Percentiles rank a stretch among this genome's conserved stretches.
These are phyloP conservation scores for Fraxinus paxiana DNA, from an alignment of 305 asterid species.

Conservation along the genomic window DNA sequence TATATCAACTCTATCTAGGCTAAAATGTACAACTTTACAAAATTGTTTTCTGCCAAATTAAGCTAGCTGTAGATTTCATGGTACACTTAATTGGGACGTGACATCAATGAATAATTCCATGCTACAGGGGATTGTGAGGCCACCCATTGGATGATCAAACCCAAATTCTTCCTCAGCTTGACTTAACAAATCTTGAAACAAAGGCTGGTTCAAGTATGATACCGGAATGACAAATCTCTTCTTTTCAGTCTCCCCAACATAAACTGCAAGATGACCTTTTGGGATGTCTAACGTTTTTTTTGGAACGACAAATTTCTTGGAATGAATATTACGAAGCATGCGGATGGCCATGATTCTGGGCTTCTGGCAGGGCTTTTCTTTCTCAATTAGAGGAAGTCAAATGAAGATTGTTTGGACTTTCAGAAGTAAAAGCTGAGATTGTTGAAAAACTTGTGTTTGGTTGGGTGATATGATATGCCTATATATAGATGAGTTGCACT, in stretches of 20 bases:
- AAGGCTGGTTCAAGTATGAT: slow-evolving; percentile 30
- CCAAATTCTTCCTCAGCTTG: slow-evolving; percentile 35
- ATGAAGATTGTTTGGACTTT: background rate
- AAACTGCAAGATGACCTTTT: slow-evolving; percentile 24
- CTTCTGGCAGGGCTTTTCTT: background rate
- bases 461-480: background rate
- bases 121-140: slow-evolving; percentile 26
- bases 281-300: background rate
- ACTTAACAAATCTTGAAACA: slow-evolving; percentile 31
- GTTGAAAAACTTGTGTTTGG: background rate
- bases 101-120: slow-evolving; percentile 15
- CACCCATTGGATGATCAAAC: slow-evolving; percentile 37
- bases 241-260: slow-evolving; percentile 26
- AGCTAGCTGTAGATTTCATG: background rate
- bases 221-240: slow-evolving; percentile 29
- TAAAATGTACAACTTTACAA: too few species aligned
- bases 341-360: background rate
- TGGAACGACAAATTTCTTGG: background rate
- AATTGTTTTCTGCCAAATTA: too few species aligned
- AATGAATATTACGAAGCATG: background rate
- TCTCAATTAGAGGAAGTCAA: background rate
- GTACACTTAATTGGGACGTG: background rate
- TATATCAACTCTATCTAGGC: too few species aligned
- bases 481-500: background rate
- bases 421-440: background rate